These are phyloP conservation scores for Penicillium arizonense DNA, from an alignment of 495 filamentous ascomycete genomes.

Conservation along the genomic window DNA sequence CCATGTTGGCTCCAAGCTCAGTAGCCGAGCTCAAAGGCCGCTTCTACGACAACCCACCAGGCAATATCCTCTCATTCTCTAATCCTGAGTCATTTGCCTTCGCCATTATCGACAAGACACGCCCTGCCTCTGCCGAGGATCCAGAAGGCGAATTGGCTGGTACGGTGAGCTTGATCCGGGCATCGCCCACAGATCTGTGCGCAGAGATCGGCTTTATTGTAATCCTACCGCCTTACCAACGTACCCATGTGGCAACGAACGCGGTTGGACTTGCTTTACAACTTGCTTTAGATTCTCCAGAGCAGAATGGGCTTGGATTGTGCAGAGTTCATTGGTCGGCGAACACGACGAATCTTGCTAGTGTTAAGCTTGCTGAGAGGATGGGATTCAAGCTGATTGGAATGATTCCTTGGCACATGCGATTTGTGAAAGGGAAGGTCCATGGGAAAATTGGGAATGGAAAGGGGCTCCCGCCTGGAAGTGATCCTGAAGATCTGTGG, in stretches of 20 bases:
- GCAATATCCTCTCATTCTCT: constrained; percentile 14
- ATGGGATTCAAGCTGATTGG: constrained; percentile 20
- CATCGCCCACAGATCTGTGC: constrained; percentile 11
- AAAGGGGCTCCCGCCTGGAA: constrained; percentile 9
- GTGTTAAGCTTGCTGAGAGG: constrained; percentile 16
- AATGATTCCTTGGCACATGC: constrained; percentile 18
- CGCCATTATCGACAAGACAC: constrained; percentile 24
- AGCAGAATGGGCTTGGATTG: constrained; percentile 17
- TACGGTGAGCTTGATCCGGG: constrained; percentile 18
- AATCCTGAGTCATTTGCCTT: constrained; percentile 22
- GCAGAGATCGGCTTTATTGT: constrained; percentile 24
- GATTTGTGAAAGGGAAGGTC: constrained; percentile 15
- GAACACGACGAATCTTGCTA: constrained; percentile 16
- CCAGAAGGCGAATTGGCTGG: constrained; percentile 23
- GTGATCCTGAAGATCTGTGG: constrained; percentile 20
- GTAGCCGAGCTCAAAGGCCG: constrained; percentile 6
- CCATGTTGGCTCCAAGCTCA: constrained; percentile 4
- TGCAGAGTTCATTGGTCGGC: constrained; percentile 17
- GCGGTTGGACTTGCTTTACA: constrained; percentile 18
- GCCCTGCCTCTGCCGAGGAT: constrained; percentile 16
- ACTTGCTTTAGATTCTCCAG: constrained; percentile 5
- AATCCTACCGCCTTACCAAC: constrained; percentile 23
- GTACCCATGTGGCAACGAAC: constrained; percentile 19
- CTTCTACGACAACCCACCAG: constrained; percentile 7
- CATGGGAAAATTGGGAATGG: constrained; percentile 22